phyloP scores from a whole-genome alignment of 2,329 filamentous ascomycete genomes.

The Colletotrichum sp. region DNA sequence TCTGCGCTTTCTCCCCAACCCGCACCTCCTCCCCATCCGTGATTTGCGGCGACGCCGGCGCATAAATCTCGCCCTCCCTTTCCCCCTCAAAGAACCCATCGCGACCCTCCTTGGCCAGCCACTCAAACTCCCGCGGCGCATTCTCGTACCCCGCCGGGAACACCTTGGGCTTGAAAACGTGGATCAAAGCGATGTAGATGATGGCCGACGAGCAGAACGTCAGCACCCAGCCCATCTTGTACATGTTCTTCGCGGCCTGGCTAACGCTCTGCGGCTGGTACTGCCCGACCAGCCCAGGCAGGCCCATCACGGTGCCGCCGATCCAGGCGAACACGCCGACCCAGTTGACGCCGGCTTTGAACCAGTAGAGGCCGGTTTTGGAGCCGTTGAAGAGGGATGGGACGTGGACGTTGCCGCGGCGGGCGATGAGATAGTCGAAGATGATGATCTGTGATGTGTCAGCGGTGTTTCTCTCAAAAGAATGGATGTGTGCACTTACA shows the following conservation, averaged over 20 bases:
- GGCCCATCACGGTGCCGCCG: constrained; percentile 26
- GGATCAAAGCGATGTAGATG: constrained; percentile 26
- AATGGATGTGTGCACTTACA: constrained; percentile 5
- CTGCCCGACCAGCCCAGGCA: constrained; percentile 31
- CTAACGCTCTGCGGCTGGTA: constrained; percentile 29
- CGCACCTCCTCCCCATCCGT: constrained; percentile 6
- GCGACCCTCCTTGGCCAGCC: constrained; percentile 27
- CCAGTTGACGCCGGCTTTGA: constrained; percentile 36
- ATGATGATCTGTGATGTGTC: constrained; percentile 29
- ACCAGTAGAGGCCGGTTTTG: constrained; percentile 34
- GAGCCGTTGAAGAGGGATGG: constrained; percentile 33
- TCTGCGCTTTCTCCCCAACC: neutral
- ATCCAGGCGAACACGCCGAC: constrained; percentile 29
- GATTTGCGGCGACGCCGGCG: constrained; percentile 7
- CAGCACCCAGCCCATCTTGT: constrained; percentile 34
- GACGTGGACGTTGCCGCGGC: constrained; percentile 36
- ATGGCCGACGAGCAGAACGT: constrained; percentile 30
- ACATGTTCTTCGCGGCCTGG: constrained; percentile 30
- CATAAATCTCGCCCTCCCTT: constrained; percentile 16
- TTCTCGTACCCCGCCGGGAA: constrained; percentile 26
- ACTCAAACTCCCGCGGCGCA: constrained; percentile 23
- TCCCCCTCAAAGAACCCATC: constrained; percentile 30
- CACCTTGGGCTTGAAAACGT: constrained; percentile 26
- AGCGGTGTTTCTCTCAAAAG: neutral
- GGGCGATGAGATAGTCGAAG: constrained; percentile 37